phyloP scores from a whole-genome alignment of 1,284 basidiomycete genomes.

The Athelia psychrophila region DNA sequence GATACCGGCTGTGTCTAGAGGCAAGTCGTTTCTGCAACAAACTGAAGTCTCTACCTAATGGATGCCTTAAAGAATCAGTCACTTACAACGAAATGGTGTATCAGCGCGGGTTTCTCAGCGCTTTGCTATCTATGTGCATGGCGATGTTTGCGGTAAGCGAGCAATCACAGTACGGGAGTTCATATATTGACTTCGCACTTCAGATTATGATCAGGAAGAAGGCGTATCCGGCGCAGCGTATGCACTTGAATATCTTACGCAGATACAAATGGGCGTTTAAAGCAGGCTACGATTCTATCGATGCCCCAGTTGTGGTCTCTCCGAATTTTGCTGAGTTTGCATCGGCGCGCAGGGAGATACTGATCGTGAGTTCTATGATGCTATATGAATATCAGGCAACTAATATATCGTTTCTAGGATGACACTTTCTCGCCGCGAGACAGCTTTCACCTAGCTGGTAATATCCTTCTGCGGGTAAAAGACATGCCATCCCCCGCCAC shows the following conservation, averaged over 20 bases:
- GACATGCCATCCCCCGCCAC: conserved; percentile 25
- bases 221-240: conserved; percentile 29
- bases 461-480: conserved; percentile 30
- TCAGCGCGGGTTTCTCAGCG: conserved; percentile 46
- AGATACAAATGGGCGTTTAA: conserved; percentile 77
- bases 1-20: conserved; percentile 32
- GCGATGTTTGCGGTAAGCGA: conserved; percentile 35
- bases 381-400: not conserved
- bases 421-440: conserved; percentile 32
- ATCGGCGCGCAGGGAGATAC: conserved; percentile 28
- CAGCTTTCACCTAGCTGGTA: conserved; percentile 37
- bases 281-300: conserved; percentile 46
- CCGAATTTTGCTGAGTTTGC: conserved; percentile 45
- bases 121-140: conserved; percentile 49
- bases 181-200: not conserved
- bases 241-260: conserved; percentile 48
- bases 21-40: conserved; percentile 22
- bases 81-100: conserved; percentile 46
- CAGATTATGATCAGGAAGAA: conserved; percentile 24
- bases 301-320: conserved; percentile 35
- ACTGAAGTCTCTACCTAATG: not conserved
- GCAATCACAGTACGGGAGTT: not conserved
- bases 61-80: conserved; percentile 33
- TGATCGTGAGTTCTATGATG: conserved; percentile 20
- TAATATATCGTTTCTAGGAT: conserved; percentile 20